These are phyloP conservation scores for Ganoderma boninense DNA, from an alignment of 1,284 basidiomycete genomes.

Conservation along the genomic window DNA sequence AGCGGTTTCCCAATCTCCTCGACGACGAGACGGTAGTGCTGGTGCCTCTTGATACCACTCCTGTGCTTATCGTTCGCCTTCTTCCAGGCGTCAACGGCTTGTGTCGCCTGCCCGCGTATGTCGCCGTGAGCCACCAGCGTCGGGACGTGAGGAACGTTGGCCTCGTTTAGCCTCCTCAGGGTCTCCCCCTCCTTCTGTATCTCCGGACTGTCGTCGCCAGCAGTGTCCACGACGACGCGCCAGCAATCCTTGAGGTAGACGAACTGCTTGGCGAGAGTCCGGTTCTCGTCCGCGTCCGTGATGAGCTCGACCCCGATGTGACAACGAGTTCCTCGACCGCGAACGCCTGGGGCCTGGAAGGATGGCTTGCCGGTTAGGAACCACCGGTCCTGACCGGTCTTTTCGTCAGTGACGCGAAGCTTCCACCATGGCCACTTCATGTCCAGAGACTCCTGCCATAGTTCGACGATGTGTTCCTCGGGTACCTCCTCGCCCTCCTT, in stretches of 20 bases:
- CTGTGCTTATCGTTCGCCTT: background rate
- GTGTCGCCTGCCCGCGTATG: slow-evolving; percentile 11
- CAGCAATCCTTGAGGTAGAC: slow-evolving; percentile 25
- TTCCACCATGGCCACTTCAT: background rate
- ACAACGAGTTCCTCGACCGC: slow-evolving; percentile 24
- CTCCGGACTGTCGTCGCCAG: background rate
- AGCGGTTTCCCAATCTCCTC: slow-evolving; percentile 24
- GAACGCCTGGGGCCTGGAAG: slow-evolving; percentile 10
- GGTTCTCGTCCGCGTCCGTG: background rate
- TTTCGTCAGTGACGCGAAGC: too few relatives aligned
- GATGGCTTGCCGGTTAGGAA: slow-evolving; percentile 17
- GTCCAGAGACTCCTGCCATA: slow-evolving; percentile 10
- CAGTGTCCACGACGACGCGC: slow-evolving; percentile 10
- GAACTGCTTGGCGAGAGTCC: background rate
- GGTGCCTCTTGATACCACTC: slow-evolving; percentile 15
- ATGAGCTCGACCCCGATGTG: slow-evolving; percentile 19
- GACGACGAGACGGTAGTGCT: slow-evolving; percentile 26
- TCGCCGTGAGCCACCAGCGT: slow-evolving; percentile 25
- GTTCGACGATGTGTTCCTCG: slow-evolving; percentile 9
- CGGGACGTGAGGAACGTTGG: slow-evolving; percentile 30
- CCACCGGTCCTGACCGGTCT: too few relatives aligned
- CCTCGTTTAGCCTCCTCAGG: slow-evolving; percentile 23
- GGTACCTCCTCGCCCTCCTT: too few relatives aligned
- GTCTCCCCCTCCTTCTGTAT: slow-evolving; percentile 18
- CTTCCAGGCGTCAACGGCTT: background rate